Percentiles rank a stretch among this genome's conserved stretches.
Evolutionary conservation across 2,329 filamentous ascomycete species (phyloP).

Genomic region (Hypoxylon sp.): DNA sequence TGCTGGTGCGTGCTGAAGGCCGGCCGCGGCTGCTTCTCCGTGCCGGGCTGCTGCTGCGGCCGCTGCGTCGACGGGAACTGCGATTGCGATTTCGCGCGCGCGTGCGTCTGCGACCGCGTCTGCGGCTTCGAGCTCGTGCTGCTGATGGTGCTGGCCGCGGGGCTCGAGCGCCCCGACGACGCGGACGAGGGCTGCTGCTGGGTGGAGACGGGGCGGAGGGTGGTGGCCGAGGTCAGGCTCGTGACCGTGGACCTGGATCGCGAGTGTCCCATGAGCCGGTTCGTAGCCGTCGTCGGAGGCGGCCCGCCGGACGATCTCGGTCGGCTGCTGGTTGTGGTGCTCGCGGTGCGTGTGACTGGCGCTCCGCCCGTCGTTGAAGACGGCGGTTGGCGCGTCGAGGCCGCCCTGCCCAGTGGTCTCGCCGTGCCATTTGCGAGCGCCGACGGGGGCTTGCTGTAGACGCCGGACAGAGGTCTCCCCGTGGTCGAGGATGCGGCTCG

Average conservation of each 20-base stretch:
- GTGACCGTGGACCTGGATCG: constrained; percentile 55
- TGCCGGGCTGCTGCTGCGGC: constrained; percentile 23
- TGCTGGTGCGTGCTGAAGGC: constrained; percentile 71
- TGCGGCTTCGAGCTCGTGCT: constrained; percentile 31
- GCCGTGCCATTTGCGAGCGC: constrained; percentile 28
- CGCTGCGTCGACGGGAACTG: constrained; percentile 33
- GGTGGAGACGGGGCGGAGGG: constrained; percentile 47
- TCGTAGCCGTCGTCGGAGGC: constrained; percentile 23
- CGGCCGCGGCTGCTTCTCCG: constrained; percentile 53
- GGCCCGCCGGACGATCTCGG: constrained; percentile 38
- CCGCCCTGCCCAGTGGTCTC: constrained; percentile 39
- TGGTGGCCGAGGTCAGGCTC: constrained; percentile 49
- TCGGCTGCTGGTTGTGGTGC: constrained; percentile 23
- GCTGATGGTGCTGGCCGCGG: constrained; percentile 34
- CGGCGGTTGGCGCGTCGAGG: constrained; percentile 38
- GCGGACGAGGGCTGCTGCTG: constrained; percentile 38
- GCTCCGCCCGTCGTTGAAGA: constrained; percentile 31
- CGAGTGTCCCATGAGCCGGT: constrained; percentile 42
- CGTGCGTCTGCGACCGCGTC: constrained; percentile 37
- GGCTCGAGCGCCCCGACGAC: constrained; percentile 40
- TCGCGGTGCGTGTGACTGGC: constrained; percentile 26
- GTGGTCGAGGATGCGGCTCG: constrained; percentile 31
- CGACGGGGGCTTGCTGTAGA: constrained; percentile 24
- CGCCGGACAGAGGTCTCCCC: constrained; percentile 32
- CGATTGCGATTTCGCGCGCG: constrained; percentile 32